phyloP scores from a whole-genome alignment of 768 basidiomycete species.

The Butyriboletus loyo region DNA sequence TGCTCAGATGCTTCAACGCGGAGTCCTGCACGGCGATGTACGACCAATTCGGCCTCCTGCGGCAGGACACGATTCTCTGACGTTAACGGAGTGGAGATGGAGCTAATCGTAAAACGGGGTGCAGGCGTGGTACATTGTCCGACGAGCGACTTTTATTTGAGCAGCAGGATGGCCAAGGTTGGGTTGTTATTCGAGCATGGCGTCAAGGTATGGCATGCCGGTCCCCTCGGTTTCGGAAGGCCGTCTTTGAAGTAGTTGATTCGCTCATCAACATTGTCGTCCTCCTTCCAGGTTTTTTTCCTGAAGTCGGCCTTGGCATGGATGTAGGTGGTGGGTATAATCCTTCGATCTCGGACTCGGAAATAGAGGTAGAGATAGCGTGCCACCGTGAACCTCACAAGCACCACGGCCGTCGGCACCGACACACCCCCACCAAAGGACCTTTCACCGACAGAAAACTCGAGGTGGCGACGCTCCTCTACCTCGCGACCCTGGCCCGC shows the following conservation, averaged over 20 bases:
- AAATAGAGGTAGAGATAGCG: neutral
- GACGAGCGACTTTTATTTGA: slow-evolving; percentile 86
- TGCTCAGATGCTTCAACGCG: slow-evolving; percentile 63
- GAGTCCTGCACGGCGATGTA: slow-evolving; percentile 76
- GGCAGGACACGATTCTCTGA: slow-evolving; percentile 76
- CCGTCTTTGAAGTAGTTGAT: neutral
- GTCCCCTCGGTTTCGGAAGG: neutral
- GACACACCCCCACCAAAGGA: neutral
- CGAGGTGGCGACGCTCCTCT: slow-evolving; percentile 66
- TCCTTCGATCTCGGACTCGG: slow-evolving; percentile 68
- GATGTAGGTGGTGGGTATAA: slow-evolving; percentile 86
- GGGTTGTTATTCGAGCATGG: slow-evolving; percentile 74
- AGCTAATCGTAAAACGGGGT: slow-evolving; percentile 55
- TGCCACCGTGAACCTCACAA: neutral
- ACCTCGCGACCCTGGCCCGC: slow-evolving; percentile 89
- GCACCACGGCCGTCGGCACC: neutral
- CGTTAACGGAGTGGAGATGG: slow-evolving; percentile 70
- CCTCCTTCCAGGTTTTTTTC: neutral
- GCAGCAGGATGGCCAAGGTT: slow-evolving; percentile 78
- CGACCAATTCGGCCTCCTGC: slow-evolving; percentile 67
- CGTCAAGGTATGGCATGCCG: slow-evolving; percentile 61
- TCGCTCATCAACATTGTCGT: neutral
- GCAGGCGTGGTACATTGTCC: slow-evolving; percentile 92
- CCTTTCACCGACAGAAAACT: slow-evolving; percentile 60
- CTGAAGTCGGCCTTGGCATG: slow-evolving; percentile 85